These are phyloP conservation scores for Peronospora destructor DNA, from an alignment of 352 stramenopile species.

Conservation along the genomic window DNA sequence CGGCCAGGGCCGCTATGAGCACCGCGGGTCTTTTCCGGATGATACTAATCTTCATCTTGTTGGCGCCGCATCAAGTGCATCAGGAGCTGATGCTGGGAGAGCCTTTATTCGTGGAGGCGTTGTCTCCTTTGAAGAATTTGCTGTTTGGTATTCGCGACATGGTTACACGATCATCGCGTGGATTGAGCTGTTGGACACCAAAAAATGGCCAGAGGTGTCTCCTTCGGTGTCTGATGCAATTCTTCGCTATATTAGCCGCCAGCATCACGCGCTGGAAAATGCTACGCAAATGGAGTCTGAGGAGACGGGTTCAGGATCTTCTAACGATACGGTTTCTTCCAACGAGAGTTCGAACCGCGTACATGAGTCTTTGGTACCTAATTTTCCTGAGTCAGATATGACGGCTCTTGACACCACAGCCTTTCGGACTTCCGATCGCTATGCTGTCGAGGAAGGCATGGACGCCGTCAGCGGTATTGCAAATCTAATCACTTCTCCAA, in stretches of 20 bases:
- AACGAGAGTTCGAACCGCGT: conserved; percentile 43
- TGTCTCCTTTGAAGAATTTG: conserved; percentile 83
- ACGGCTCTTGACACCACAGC: conserved; percentile 30
- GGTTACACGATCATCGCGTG: conserved; percentile 81
- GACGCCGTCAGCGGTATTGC: conserved; percentile 52
- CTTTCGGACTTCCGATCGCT: conserved; percentile 28
- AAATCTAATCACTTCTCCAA: conserved; percentile 52
- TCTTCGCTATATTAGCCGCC: conserved; percentile 63
- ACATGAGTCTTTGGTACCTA: conserved; percentile 37
- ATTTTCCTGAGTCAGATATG: conserved; percentile 38
- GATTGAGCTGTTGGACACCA: conserved; percentile 78
- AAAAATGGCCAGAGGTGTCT: conserved; percentile 76
- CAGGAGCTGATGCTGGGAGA: conserved; percentile 53
- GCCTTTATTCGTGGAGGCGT: conserved; percentile 68
- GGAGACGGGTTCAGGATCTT: conserved; percentile 46
- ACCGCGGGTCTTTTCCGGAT: conserved; percentile 62
- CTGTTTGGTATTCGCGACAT: conserved; percentile 76
- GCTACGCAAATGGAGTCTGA: conserved; percentile 32
- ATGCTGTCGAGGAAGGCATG: conserved; percentile 39
- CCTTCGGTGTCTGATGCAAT: conserved; percentile 60
- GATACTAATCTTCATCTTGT: conserved; percentile 48
- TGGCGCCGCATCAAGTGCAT: conserved; percentile 43
- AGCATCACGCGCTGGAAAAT: conserved; percentile 52
- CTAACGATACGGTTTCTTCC: conserved; percentile 60
- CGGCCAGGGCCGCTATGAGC: conserved; percentile 46